Base-by-base conservation (phyloP, 139 green algal species). In the Monoraphidium neglectum region DNA sequence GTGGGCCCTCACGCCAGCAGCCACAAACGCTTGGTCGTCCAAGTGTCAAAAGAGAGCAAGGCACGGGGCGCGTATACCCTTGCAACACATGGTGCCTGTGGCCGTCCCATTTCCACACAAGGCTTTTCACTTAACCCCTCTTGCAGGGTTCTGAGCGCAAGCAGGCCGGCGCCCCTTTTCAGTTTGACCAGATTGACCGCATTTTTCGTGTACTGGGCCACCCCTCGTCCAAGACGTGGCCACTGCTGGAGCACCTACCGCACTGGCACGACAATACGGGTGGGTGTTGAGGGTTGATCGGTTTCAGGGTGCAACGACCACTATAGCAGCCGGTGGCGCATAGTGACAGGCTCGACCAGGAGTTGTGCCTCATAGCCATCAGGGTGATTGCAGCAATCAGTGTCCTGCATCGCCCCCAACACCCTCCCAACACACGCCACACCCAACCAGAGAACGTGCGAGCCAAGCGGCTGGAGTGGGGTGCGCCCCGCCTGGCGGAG, bases 231-330 rank as follows among this genome's bases (percentile, higher is more conserved):
- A 70, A 62, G 16, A 33, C 70, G 3, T 92, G 89, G 89, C 84
- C 86, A 0, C 46, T 80, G 28, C 70, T 92, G 57, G 81, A 87
- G 69, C 43, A 78, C 43, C 79, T 91, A 67, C 79, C 70, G 1
- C 87, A 94, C 79, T 94, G 89, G 88, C 37, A 79, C 15, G 76
- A 90, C 43, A 86, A 91, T 77, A 90, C 82, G 1, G 83, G 76
- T 82, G 67, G 18, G 76, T 59, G 21, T 23, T 49, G 18, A 33
- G 10, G 13, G 47, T 33, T 33, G 2, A 35, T 30, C 51, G 21
- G 51, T 59, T 59, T n/a, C 16, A n/a, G 21, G 16, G 43, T 68
- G 6, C 70, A 78, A 26, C 77, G 74, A 30, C 51, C 74, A 6
- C 61, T 70, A 59, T 47, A 40, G 2, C 54, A 61, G 1, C 70